Conservation (phyloP, 2,329 filamentous ascomycete species). For the Colletotrichum camelliae region DNA sequence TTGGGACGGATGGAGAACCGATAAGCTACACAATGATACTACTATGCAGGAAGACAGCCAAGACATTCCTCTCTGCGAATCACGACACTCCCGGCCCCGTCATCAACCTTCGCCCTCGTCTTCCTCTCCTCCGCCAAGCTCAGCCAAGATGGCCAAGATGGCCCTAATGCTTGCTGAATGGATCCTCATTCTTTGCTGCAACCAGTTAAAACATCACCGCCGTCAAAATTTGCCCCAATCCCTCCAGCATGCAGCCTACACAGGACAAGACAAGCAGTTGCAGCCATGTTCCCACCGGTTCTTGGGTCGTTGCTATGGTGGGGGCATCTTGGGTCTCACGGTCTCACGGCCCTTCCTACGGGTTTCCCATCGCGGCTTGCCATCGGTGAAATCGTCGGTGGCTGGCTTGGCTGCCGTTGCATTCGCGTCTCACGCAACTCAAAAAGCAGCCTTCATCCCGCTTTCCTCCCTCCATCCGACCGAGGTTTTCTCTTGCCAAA, state of each 20-base stretch:
- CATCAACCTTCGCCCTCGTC: not conserved
- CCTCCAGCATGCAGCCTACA: not conserved
- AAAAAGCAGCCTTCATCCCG: not conserved
- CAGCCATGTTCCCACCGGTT: not conserved
- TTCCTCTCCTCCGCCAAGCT: not conserved
- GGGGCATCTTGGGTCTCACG: not conserved
- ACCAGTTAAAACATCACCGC: not conserved
- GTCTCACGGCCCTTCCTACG: too few relatives aligned
- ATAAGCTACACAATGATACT: not conserved
- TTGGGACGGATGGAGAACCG: too few relatives aligned
- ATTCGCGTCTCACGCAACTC: not conserved
- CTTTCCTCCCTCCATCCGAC: not conserved
- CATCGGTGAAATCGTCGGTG: not conserved
- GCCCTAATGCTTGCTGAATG: not conserved
- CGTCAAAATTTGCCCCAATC: not conserved
- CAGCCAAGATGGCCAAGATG: slow-evolving; percentile 11
- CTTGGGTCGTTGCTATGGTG: not conserved
- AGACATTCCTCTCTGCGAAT: not conserved
- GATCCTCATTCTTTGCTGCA: not conserved
- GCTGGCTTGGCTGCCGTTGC: not conserved
- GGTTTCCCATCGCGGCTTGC: too few relatives aligned
- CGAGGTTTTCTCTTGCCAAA: too few relatives aligned
- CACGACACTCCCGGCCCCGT: not conserved
- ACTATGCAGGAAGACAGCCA: not conserved
- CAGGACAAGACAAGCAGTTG: not conserved